A percentile compares a stretch with the other conserved stretches of the same genome.
Conservation (phyloP, 139 green algal genomes). For the Chlamydomonas sp. region DNA sequence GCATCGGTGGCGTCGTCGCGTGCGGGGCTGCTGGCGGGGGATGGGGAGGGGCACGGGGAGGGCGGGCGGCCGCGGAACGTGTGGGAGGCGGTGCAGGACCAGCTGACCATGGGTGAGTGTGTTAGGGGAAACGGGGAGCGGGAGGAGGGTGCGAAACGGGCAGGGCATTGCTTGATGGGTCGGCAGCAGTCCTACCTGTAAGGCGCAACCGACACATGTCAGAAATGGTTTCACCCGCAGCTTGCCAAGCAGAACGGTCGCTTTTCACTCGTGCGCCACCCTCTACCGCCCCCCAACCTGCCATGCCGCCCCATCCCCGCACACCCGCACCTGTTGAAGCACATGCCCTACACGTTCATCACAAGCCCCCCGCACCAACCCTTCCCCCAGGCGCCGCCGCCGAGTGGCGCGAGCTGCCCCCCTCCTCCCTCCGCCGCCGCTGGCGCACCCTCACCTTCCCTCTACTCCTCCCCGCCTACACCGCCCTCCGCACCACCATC, state of each 20-base stretch:
- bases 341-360: neutral
- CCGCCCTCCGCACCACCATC: conserved; percentile 55
- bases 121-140: no score
- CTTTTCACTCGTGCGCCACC: neutral
- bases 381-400: conserved; percentile 21
- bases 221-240: no score
- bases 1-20: no score
- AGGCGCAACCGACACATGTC: no score
- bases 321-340: conserved; percentile 1
- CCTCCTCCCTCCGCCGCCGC: conserved; percentile 25
- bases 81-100: conserved; percentile 45
- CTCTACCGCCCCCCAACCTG: neutral
- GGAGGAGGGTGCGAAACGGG: no score
- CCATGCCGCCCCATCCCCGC: neutral
- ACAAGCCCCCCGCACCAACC: neutral
- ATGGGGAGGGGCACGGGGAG: neutral
- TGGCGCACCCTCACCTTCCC: conserved; percentile 43
- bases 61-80: neutral
- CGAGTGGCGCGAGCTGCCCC: conserved; percentile 58
- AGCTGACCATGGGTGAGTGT: conserved; percentile 53
- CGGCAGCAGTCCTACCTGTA: no score
- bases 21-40: neutral
- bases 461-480: conserved; percentile 58
- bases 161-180: no score
- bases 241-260: neutral